Evolutionary conservation across 2,329 filamentous ascomycete genomes (phyloP).

Genomic region (Aspergillus uvarum): DNA sequence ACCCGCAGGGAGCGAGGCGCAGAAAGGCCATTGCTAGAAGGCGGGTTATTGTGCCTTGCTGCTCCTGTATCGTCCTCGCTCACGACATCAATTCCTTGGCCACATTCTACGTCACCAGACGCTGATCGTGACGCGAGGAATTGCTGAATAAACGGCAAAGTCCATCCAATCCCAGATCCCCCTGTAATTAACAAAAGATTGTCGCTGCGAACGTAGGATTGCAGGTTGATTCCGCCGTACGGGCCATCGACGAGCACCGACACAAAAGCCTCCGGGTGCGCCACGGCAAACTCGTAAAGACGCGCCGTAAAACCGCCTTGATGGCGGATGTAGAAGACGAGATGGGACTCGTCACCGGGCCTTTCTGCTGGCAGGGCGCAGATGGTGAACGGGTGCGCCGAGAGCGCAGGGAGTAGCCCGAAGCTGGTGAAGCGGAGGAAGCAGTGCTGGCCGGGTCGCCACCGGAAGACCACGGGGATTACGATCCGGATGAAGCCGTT

Average conservation of each 20-base stretch:
- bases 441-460: no score
- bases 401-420: no score
- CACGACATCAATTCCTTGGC: neutral
- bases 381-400: no score
- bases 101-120: neutral
- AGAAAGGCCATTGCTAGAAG: no score
- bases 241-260: slow-evolving; percentile 57
- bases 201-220: neutral
- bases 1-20: neutral
- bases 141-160: neutral
- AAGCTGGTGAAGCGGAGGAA: no score
- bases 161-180: neutral
- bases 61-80: no score
- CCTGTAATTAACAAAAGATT: neutral
- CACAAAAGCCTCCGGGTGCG: slow-evolving; percentile 39
- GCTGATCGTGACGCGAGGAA: no score
- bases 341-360: slow-evolving; percentile 29
- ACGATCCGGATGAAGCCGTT: no score
- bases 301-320: slow-evolving; percentile 52
- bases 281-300: slow-evolving; percentile 41
- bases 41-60: no score
- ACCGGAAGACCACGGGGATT: no score
- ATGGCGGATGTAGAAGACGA: slow-evolving; percentile 55
- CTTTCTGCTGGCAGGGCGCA: slow-evolving; percentile 46
- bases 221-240: slow-evolving; percentile 49